Evolutionary conservation across 352 stramenopile species (phyloP).

Genomic region (Phytophthora fragariae): DNA sequence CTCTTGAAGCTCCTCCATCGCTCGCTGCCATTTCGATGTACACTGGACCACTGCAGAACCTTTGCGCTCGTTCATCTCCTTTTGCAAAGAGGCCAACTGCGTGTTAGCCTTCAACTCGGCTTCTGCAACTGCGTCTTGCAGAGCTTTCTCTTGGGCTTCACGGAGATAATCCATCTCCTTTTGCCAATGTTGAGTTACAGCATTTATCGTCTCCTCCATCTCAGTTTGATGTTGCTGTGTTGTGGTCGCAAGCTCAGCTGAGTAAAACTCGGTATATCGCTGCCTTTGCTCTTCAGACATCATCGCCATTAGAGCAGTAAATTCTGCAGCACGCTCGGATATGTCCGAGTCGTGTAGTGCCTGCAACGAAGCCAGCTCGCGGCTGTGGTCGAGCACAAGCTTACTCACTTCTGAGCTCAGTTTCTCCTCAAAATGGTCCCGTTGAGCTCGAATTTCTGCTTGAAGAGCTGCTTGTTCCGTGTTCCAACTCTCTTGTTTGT

Average conservation of each 20-base stretch:
- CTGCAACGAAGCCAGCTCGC: conserved; percentile 12
- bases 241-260: conserved; percentile 1
- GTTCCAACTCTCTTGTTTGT: conserved; percentile 18
- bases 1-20: conserved; percentile 71
- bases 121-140: conserved; percentile 43
- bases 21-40: conserved; percentile 75
- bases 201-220: conserved; percentile 41
- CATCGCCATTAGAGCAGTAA: conserved; percentile 16
- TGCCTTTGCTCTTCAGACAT: conserved; percentile 31
- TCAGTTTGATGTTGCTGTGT: conserved; percentile 20
- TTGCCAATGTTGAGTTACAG: conserved; percentile 44
- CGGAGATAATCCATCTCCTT: conserved; percentile 40
- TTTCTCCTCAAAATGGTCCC: conserved; percentile 13
- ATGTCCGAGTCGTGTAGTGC: conserved; percentile 1
- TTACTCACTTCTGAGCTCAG: conserved; percentile 20
- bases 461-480: conserved; percentile 10
- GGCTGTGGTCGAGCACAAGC: conserved; percentile 6
- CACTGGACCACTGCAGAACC: conserved; percentile 64
- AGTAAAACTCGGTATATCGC: conserved; percentile 9
- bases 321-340: conserved; percentile 2
- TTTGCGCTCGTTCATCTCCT: conserved; percentile 74
- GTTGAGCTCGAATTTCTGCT: conserved; percentile 24
- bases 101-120: conserved; percentile 45
- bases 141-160: conserved; percentile 38
- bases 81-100: conserved; percentile 53